Base-by-base conservation (phyloP, 768 basidiomycete genomes). In the Lactarius akahatsu region DNA sequence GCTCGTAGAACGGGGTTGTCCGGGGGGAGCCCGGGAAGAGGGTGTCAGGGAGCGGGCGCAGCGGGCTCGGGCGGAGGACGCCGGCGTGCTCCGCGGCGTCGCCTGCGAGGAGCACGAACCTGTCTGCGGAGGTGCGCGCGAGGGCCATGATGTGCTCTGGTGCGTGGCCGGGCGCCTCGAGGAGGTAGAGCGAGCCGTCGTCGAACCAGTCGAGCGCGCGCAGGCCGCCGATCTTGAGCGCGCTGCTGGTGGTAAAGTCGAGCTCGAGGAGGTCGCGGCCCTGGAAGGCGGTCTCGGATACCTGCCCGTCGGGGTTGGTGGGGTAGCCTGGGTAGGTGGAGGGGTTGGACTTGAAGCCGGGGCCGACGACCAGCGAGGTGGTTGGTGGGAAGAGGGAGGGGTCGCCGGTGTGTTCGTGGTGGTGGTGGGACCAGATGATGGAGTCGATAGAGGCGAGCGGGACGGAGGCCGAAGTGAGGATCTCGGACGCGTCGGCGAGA, bases 391-490 rank as follows among this genome's bases (percentile, higher is more conserved):
- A 58, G 57, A 58, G 57, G 13, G 38, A 58, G 13, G 57, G 36
- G 15, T 58, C 57, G 18, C 38, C 57, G 3, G 4, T n/a, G n/a
- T 58, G 57, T 9, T 58, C 57, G 15, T 2, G 0, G 20, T 58
- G 57, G 23, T 58, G 57, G 40, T 40, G n/a, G 36, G 57, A 58
- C 57, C 57, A 58, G n/a, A 58, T 23, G 36, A 56, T 56, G 8
- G 63, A 15, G 23, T 55, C n/a, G 26, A 64, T 58, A 3, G 63
- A 52, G 18, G 63, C 36, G 30, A 59, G 38, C 4, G 57, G 16
- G 16, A 57, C 23, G 6, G 55, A 63, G n/a, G 62, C 62, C 1
- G 54, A 45, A 8, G 54, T 57, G 1, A 57, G 54, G 8, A 57
- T 38, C 9, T 57, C 56, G 28, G 36, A 5, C 7, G 38, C 45